Evolutionary conservation across 768 basidiomycete genomes (phyloP), one percentile per base, ranked within the genome.

Genomic region (Panus rudis): DNA sequence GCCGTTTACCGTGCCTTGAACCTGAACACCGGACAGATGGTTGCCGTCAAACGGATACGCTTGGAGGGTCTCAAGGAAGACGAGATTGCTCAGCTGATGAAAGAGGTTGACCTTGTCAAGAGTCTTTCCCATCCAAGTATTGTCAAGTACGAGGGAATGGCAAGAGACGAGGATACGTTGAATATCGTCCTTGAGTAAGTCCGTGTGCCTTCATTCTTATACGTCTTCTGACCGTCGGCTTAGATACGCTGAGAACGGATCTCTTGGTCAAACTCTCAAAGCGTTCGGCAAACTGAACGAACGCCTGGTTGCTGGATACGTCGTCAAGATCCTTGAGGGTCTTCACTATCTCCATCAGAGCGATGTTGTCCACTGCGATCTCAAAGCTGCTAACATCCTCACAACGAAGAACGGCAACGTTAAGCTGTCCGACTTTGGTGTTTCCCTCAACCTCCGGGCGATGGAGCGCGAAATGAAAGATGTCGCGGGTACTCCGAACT

Each of bases 321-420:
- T 93, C 41, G 85, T 91, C 63, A 96, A 93, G 73, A 97, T 98
- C 56, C 73, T 98, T 34, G 94, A 98, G 61, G 94, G 94, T 0
- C 67, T 98, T 37, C 79, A 93, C 56, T 98, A 97, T 62, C 78
- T 99, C 12, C 94, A 99, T 63, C 69, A 70, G 48, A 80, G 81
- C 52, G 77, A 92, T 57, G 91, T 96, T 46, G 92, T 97, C 7
- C 94, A 99, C 60, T 96, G 94, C 60, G 94, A 99, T 65, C 76
- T 99, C 50, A 99, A 99, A 64, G 92, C 94, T 0, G 94, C 94
- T 19, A 99, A 98, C 60, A 96, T 99, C 58, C 78, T 99, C n/a
- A 92, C 89, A 12, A 98, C 93, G 13, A 98, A 98, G 75, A 93
- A 81, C 39, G 94, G 93, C 32, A 96, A 98, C 56, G 84, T 96